These are phyloP conservation scores for Erythrophleum fordii DNA, from an alignment of 306 rosid genomes.

Conservation along the genomic window DNA sequence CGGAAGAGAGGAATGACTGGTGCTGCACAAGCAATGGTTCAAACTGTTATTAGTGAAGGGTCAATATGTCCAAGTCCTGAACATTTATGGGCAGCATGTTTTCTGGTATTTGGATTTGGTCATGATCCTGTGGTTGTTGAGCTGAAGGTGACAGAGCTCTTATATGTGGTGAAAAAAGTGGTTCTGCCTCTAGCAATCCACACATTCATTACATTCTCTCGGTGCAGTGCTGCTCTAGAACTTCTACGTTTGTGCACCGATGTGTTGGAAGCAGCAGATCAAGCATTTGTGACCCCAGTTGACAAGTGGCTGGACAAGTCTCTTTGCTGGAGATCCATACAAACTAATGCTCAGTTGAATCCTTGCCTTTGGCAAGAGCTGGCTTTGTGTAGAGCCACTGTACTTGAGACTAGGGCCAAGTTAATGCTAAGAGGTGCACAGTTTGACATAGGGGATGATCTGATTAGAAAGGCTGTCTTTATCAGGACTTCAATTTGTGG, in stretches of 20 bases:
- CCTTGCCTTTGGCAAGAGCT: slow-evolving; percentile 92
- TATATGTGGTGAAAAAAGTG: slow-evolving; percentile 64
- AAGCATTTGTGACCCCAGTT: slow-evolving; percentile 77
- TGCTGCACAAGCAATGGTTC: slow-evolving; percentile 78
- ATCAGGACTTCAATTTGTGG: slow-evolving; percentile 88
- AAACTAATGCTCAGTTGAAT: slow-evolving; percentile 80
- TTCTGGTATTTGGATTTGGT: slow-evolving; percentile 76
- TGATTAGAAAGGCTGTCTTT: slow-evolving; percentile 78
- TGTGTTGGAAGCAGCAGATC: slow-evolving; percentile 85
- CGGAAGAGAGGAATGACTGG: slow-evolving; percentile 61
- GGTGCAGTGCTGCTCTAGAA: slow-evolving; percentile 76
- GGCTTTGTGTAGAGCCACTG: slow-evolving; percentile 78
- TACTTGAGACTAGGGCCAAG: slow-evolving; percentile 85
- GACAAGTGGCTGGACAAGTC: slow-evolving; percentile 85
- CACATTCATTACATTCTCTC: slow-evolving; percentile 77
- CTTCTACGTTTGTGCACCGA: slow-evolving; percentile 81
- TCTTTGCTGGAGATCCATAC: slow-evolving; percentile 81
- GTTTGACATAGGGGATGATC: slow-evolving; percentile 80
- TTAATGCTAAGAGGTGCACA: slow-evolving; percentile 90
- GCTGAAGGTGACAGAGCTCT: slow-evolving; percentile 68
- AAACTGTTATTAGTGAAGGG: slow-evolving; percentile 62
- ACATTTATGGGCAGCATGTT: slow-evolving; percentile 89
- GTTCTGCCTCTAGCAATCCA: slow-evolving; percentile 80
- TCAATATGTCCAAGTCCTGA: slow-evolving; percentile 62
- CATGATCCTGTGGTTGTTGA: slow-evolving; percentile 77